Percentiles rank a stretch among this genome's conserved stretches.
These are phyloP conservation scores for Acer yangbiense DNA, from an alignment of 345 rosid genomes.

Conservation along the genomic window DNA sequence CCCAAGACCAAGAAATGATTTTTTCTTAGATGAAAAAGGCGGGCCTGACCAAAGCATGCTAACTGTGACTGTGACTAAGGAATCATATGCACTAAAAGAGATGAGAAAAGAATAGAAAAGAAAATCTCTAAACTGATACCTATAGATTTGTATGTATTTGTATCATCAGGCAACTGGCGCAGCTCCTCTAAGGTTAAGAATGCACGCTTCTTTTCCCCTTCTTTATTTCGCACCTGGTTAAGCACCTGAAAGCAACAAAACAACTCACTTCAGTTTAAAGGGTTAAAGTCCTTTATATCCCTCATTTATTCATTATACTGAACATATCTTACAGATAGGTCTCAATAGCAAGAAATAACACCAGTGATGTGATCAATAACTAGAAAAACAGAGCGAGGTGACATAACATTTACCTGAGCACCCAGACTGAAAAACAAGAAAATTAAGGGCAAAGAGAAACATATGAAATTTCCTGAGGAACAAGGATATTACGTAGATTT, in stretches of 20 bases:
- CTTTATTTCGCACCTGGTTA: slow-evolving; percentile 84
- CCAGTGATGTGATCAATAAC: not conserved
- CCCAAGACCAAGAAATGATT: not conserved
- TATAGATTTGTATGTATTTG: slow-evolving; percentile 87
- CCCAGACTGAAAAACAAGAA: not conserved
- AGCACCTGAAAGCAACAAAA: slow-evolving; percentile 59
- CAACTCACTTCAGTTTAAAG: slow-evolving; percentile 20
- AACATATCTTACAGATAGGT: not conserved
- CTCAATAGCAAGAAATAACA: not conserved
- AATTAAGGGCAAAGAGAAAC: slow-evolving; percentile 2
- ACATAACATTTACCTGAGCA: not conserved
- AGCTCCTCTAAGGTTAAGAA: slow-evolving; percentile 92
- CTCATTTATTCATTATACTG: slow-evolving; percentile 3
- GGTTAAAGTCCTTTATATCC: not conserved
- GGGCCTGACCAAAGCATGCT: not conserved
- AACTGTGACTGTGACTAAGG: not conserved
- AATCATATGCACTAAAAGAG: slow-evolving; percentile 4
- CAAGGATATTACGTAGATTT: not conserved
- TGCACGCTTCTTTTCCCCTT: slow-evolving; percentile 91
- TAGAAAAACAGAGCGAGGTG: not conserved
- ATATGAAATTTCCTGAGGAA: not conserved
- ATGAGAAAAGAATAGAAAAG: not conserved
- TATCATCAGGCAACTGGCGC: slow-evolving; percentile 65
- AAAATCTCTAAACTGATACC: slow-evolving; percentile 34
- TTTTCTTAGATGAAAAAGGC: not conserved